These are phyloP conservation scores for Iris macrosiphon DNA, from an alignment of 106 monocot genomes.

Conservation along the genomic window DNA sequence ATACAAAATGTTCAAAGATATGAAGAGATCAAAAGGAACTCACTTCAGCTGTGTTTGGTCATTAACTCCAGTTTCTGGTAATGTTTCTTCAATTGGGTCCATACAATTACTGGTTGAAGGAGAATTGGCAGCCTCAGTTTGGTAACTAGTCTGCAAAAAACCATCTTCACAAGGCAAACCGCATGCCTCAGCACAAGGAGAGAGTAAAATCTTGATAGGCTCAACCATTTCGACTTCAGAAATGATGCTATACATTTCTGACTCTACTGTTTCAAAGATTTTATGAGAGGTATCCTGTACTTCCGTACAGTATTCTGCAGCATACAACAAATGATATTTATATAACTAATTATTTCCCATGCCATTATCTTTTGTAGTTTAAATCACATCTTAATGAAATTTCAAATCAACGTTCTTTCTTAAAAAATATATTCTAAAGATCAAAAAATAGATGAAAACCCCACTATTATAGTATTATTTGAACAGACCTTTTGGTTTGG, in stretches of 20 bases:
- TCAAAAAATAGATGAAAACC: too few relatives aligned
- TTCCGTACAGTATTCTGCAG: slow-evolving; percentile 7
- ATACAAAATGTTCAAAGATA: not conserved
- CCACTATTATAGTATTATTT: too few relatives aligned
- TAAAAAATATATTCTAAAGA: too few relatives aligned
- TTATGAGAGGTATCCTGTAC: not conserved
- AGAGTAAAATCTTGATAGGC: slow-evolving; percentile 1
- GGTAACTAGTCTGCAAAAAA: not conserved
- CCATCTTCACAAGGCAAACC: not conserved
- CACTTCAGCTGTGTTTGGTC: not conserved
- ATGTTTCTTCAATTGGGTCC: not conserved
- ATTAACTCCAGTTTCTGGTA: not conserved
- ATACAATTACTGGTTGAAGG: slow-evolving; percentile 1
- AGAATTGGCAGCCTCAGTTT: slow-evolving; percentile 4
- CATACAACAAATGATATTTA: too few relatives aligned
- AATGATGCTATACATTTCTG: slow-evolving; percentile 3
- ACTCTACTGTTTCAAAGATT: not conserved
- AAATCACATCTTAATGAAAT: too few relatives aligned
- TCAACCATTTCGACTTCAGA: slow-evolving; percentile 8
- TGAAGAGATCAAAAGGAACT: not conserved
- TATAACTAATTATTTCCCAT: too few relatives aligned
- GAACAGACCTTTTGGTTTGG: slow-evolving; percentile 26
- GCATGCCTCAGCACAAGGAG: not conserved
- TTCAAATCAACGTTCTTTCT: too few relatives aligned
- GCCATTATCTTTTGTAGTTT: too few relatives aligned